Evolutionary conservation across 768 basidiomycete genomes (phyloP), one percentile per base, ranked within the genome.

Genomic region (Candolleomyces eurysporus): DNA sequence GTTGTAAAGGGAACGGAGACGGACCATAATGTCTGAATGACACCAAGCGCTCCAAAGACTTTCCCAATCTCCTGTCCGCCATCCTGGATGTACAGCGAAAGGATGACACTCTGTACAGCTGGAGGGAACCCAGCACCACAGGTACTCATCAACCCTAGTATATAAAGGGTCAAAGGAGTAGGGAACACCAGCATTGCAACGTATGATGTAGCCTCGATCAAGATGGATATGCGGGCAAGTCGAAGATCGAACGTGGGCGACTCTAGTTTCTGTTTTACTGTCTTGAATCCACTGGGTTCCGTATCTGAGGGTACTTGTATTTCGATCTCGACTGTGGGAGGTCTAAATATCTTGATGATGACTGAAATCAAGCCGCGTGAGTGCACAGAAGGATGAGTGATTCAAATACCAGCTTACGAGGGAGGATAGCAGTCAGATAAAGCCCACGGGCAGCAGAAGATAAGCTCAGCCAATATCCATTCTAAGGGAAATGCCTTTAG

Each of bases 11-110:
- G 17, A 31, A 48, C 46, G 48, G 36, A 13, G 3, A 72, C 74
- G 17, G 61, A 88, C 85, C 86, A 80, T 13, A 93, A 68, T 5
- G 89, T 85, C 63, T 90, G 84, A 2, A 98, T 64, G 31, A 95
- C 90, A 58, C 87, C 85, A 60, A 95, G 65, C 3, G 86, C 92
- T 10, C 92, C 94, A 68, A 94, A 94, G 16, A 96, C 76, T 66
- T 77, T 81, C 4, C 93, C 94, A n/a, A 80, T 75, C 67, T 94
- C 89, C 17, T 77, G 78, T 2, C 85, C 82, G 2, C 82, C 82
- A n/a, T 77, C 75, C n/a, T 72, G 72, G 40, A 74, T 74, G 62
- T 87, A 90, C 46, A 91, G 69, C 21, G 88, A 83, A 42, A 96
- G 74, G 3, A 92, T 86, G 40, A 93, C 81, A 26, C 88, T 88